Conservation (phyloP, 495 filamentous ascomycete species). For the Tuber magnatum region DNA sequence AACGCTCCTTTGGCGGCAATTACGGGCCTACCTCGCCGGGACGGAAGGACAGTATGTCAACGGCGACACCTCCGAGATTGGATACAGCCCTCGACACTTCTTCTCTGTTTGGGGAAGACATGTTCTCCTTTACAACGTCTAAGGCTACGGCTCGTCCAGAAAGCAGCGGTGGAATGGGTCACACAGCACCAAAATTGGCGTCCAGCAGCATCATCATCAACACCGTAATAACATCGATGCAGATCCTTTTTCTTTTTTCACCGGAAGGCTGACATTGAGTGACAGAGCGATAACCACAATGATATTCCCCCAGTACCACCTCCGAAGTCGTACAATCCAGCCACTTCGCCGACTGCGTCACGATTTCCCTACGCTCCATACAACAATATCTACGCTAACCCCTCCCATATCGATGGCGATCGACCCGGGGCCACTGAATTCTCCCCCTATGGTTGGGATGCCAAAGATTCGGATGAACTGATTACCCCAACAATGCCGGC, state of each 20-base stretch:
- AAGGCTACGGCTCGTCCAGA: constrained; percentile 27
- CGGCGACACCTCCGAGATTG: constrained; percentile 31
- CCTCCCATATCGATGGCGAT: constrained; percentile 33
- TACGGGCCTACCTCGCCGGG: constrained; percentile 27
- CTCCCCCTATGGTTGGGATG: constrained; percentile 39
- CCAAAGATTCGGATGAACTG: constrained; percentile 29
- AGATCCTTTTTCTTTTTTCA: constrained; percentile 1
- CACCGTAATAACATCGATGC: constrained; percentile 30
- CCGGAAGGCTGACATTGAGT: constrained; percentile 20
- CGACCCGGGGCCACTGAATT: constrained; percentile 34
- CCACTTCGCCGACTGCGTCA: constrained; percentile 26
- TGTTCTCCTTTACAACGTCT: constrained; percentile 38
- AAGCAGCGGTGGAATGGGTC: constrained; percentile 29
- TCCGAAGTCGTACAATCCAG: constrained; percentile 38
- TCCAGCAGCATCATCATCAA: constrained; percentile 35
- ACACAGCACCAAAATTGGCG: constrained; percentile 40
- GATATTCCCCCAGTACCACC: constrained; percentile 38
- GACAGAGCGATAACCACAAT: constrained; percentile 38
- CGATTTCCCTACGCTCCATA: constrained; percentile 34
- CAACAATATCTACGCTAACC: constrained; percentile 35
- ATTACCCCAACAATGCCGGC: constrained; percentile 26
- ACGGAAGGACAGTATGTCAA: constrained; percentile 31
- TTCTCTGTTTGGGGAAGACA: constrained; percentile 40
- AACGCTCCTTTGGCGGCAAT: constrained; percentile 31
- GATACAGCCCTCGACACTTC: constrained; percentile 39